phyloP scores from a whole-genome alignment of 2,329 filamentous ascomycete species.

The Tolypocladium tundrense region DNA sequence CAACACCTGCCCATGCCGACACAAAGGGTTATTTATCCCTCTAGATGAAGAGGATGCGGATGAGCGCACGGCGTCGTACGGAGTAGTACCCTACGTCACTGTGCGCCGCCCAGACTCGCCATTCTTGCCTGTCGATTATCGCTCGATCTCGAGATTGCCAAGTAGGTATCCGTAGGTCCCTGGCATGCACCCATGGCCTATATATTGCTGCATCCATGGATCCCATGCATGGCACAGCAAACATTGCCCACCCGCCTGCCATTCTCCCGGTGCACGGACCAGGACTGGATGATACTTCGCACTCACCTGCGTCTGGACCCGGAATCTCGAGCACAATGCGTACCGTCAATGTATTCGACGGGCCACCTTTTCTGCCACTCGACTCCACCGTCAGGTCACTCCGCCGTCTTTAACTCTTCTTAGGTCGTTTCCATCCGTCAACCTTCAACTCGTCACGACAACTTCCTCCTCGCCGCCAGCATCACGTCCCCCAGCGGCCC shows the following conservation, averaged over 20 bases:
- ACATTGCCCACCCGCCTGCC: background rate
- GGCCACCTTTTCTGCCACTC: background rate
- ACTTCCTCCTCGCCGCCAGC: background rate
- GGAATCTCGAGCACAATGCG: background rate
- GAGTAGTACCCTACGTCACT: background rate
- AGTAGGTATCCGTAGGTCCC: background rate
- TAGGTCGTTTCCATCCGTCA: background rate
- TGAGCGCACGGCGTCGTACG: too few species aligned
- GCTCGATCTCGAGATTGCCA: background rate
- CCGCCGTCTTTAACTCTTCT: background rate
- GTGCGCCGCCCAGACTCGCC: background rate
- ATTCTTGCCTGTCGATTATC: background rate
- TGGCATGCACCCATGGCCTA: background rate
- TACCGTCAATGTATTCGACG: background rate
- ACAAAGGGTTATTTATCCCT: too few species aligned
- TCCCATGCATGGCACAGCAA: background rate
- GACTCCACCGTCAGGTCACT: background rate
- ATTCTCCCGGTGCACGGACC: background rate
- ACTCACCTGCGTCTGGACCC: background rate
- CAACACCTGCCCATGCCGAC: too few species aligned
- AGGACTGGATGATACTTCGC: background rate
- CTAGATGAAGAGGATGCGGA: background rate
- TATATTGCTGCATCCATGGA: background rate
- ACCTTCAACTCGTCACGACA: background rate
- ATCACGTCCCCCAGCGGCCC: background rate